phyloP scores from a whole-genome alignment of 306 rosid species.

The Begonia loranthoides region DNA sequence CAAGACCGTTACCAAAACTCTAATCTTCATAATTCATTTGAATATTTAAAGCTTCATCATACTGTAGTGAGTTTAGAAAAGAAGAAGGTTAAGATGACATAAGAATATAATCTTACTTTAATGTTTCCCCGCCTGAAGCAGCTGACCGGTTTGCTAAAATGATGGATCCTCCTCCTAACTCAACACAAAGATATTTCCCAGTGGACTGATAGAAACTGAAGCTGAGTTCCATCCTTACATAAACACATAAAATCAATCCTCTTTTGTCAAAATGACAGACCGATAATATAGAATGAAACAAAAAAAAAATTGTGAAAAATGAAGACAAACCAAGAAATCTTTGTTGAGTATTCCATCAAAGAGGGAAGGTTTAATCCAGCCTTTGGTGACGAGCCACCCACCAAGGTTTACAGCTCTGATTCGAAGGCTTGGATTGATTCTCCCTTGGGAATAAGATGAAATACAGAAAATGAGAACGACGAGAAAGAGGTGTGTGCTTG shows the following conservation, averaged over 20 bases:
- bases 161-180: slow-evolving; percentile 56
- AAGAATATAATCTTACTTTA: slow-evolving; percentile 13
- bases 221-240: slow-evolving; percentile 57
- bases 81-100: too few species aligned
- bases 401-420: slow-evolving; percentile 60
- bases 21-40: background rate
- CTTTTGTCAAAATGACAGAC: background rate
- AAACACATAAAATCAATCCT: background rate
- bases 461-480: background rate
- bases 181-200: slow-evolving; percentile 40
- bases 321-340: slow-evolving; percentile 40
- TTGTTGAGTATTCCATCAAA: slow-evolving; percentile 68
- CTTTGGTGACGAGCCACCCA: slow-evolving; percentile 78
- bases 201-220: slow-evolving; percentile 57
- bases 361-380: slow-evolving; percentile 82
- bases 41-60: too few species aligned
- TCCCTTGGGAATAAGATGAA: background rate
- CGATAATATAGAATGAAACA: background rate
- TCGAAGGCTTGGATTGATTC: background rate
- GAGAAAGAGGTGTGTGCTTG: background rate
- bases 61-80: too few species aligned
- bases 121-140: slow-evolving; percentile 69
- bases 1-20: too few species aligned
- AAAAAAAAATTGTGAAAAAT: background rate
- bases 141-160: slow-evolving; percentile 52